phyloP scores from a whole-genome alignment of 176 grass and related monocot genomes.

The Paspalum vaginatum region DNA sequence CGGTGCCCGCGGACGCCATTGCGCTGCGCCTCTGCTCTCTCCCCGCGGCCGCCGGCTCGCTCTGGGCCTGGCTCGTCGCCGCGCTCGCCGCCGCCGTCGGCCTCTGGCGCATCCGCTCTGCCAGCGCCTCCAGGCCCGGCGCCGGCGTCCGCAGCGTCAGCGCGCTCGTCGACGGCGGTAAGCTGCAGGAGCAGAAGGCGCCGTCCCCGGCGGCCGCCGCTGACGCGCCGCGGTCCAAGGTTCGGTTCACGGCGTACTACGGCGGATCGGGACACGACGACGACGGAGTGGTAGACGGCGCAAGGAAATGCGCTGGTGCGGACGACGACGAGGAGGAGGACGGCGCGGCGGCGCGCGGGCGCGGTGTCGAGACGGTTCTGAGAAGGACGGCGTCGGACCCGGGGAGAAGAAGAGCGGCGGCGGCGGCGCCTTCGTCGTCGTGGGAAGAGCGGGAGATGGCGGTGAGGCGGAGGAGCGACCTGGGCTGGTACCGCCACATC shows the following conservation, averaged over 20 bases:
- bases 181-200: neutral
- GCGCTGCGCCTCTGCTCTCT: constrained; percentile 51
- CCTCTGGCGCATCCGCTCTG: constrained; percentile 62
- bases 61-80: constrained; percentile 57
- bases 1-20: constrained; percentile 53
- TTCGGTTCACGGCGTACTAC: constrained; percentile 72
- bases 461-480: constrained; percentile 36
- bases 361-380: neutral
- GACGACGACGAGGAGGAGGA: neutral
- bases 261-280: neutral
- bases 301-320: constrained; percentile 5
- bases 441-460: constrained; percentile 50
- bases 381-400: constrained; percentile 23
- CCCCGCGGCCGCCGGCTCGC: constrained; percentile 39
- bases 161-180: neutral
- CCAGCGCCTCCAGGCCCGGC: constrained; percentile 6
- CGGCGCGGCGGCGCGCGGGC: neutral
- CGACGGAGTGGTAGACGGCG: constrained; percentile 18
- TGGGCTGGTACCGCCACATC: constrained; percentile 68
- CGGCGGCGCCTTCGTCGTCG: neutral
- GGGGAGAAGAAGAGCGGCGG: neutral
- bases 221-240: constrained; percentile 37
- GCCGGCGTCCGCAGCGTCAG: neutral
- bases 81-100: constrained; percentile 56
- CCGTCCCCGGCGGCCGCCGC: neutral